A percentile compares a stretch with the other conserved stretches of the same genome.
phyloP scores from a whole-genome alignment of 306 rosid species.

The Vachellia collinsii region DNA sequence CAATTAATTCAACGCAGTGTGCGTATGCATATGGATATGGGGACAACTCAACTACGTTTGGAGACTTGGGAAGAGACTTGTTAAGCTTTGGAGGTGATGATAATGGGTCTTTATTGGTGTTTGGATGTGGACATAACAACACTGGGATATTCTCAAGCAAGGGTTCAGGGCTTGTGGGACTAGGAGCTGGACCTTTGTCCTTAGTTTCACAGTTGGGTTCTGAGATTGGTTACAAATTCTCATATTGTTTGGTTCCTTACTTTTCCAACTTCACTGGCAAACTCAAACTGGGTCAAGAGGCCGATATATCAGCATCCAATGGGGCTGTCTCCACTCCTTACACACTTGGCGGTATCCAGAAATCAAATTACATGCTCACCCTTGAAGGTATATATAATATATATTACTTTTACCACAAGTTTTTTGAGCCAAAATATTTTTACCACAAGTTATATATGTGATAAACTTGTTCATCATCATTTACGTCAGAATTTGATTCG shows the following conservation, averaged over 20 bases:
- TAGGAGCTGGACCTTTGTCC: constrained; percentile 29
- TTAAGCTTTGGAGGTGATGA: background rate
- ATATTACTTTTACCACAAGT: no score
- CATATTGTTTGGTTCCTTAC: background rate
- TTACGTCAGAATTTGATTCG: no score
- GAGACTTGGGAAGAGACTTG: constrained; percentile 14
- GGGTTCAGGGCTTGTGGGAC: constrained; percentile 20
- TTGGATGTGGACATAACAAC: constrained; percentile 25
- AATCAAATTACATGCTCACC: background rate
- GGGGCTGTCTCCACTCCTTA: background rate
- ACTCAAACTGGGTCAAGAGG: background rate
- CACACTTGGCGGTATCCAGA: background rate
- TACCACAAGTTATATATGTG: no score
- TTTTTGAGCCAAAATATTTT: no score
- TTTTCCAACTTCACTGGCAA: background rate
- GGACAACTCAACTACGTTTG: background rate
- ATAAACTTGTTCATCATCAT: no score
- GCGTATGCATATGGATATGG: background rate
- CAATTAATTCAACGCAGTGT: background rate
- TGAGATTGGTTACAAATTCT: background rate
- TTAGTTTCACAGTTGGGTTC: constrained; percentile 9
- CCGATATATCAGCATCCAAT: background rate
- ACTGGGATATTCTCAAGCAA: background rate
- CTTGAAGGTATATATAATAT: background rate
- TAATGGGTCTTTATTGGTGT: background rate